Evolutionary conservation across 139 green algal species (phyloP).

Genomic region (Haematococcus lacustris): DNA sequence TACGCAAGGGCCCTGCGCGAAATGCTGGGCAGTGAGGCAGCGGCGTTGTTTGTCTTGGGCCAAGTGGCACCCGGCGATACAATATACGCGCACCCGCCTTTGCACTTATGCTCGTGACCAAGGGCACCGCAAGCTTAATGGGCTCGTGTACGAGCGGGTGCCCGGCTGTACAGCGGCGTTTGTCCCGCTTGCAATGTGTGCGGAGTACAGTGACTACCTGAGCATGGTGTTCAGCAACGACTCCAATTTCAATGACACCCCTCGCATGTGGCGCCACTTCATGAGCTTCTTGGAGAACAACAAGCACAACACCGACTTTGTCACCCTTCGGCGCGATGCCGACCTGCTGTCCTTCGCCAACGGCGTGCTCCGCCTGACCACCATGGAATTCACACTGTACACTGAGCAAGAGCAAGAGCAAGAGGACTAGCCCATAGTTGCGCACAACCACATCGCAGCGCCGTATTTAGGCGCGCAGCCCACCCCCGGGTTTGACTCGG

Average conservation of each 20-base stretch:
- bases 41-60: too few species aligned
- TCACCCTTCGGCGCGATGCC: neutral
- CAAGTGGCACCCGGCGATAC: too few species aligned
- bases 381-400: neutral
- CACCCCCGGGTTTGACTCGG: slow-evolving; percentile 9
- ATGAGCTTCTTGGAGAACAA: neutral
- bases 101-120: too few species aligned
- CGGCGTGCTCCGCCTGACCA: neutral
- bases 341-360: slow-evolving; percentile 12
- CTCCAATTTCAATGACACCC: neutral
- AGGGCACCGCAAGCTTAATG: too few species aligned
- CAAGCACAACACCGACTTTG: neutral
- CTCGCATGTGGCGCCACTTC: neutral
- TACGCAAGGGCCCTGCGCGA: too few species aligned
- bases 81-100: too few species aligned
- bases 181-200: neutral
- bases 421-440: neutral
- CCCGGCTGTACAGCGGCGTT: neutral
- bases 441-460: neutral
- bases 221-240: too few species aligned
- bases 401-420: neutral
- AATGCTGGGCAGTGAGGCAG: too few species aligned
- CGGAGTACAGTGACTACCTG: too few species aligned
- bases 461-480: neutral
- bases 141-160: neutral